Conservation (phyloP, 1,284 basidiomycete genomes). For the Coniophora puteana region DNA sequence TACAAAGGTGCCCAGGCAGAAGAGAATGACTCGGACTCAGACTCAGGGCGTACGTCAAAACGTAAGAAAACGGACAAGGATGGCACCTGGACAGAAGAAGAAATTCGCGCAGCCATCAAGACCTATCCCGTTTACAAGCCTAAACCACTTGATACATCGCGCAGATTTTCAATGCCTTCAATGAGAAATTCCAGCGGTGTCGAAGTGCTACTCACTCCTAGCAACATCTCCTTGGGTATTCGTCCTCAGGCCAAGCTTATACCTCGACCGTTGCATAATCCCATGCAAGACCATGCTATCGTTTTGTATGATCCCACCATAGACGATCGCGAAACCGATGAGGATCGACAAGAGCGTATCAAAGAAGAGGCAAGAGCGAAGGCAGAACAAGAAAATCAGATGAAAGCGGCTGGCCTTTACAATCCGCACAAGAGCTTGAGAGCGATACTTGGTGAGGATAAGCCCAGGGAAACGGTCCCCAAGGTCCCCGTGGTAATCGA, state of each 20-base stretch:
- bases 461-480: slow-evolving; percentile 59
- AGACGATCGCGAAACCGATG: slow-evolving; percentile 86
- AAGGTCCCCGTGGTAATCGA: slow-evolving; percentile 98
- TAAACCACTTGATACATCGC: slow-evolving; percentile 69
- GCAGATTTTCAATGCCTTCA: slow-evolving; percentile 82
- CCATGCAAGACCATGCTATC: slow-evolving; percentile 97
- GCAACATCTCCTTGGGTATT: slow-evolving; percentile 82
- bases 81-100: slow-evolving; percentile 52
- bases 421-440: slow-evolving; percentile 94
- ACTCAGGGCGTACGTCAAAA: slow-evolving; percentile 49
- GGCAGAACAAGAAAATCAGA: slow-evolving; percentile 60
- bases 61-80: slow-evolving; percentile 58
- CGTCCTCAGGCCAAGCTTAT: slow-evolving; percentile 81
- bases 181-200: slow-evolving; percentile 84
- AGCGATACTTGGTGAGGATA: slow-evolving; percentile 75
- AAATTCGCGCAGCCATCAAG: slow-evolving; percentile 57
- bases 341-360: slow-evolving; percentile 68
- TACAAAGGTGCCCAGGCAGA: slow-evolving; percentile 63
- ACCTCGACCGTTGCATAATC: slow-evolving; percentile 92
- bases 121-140: slow-evolving; percentile 83
- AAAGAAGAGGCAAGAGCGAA: slow-evolving; percentile 68
- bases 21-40: slow-evolving; percentile 47
- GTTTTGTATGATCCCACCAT: slow-evolving; percentile 97
- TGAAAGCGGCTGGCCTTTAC: slow-evolving; percentile 66
- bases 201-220: slow-evolving; percentile 58